A percentile compares a stretch with the other conserved stretches of the same genome.
These are phyloP conservation scores for Salix exigua DNA, from an alignment of 345 rosid genomes.

Conservation along the genomic window DNA sequence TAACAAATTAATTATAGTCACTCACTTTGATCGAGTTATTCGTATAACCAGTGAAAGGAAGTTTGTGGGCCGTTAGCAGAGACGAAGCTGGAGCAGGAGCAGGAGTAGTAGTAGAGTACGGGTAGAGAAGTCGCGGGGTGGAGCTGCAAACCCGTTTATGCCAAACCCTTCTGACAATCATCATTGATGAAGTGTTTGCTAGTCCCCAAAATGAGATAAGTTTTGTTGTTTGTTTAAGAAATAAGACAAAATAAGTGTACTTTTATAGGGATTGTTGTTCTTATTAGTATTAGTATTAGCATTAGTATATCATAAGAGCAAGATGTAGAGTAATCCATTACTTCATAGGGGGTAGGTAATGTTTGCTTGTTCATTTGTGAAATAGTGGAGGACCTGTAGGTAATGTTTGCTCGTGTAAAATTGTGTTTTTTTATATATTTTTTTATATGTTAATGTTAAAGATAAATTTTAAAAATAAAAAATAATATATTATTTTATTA, in stretches of 20 bases:
- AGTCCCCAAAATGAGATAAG: not conserved
- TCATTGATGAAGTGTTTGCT: not conserved
- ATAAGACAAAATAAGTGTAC: not conserved
- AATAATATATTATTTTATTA: too few relatives aligned
- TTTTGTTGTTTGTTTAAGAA: not conserved
- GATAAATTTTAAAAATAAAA: too few relatives aligned
- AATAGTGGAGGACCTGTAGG: too few relatives aligned
- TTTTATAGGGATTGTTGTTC: too few relatives aligned
- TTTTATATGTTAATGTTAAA: too few relatives aligned
- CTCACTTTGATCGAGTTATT: slow-evolving; percentile 29
- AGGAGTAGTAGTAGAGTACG: not conserved
- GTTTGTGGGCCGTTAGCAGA: not conserved
- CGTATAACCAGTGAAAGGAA: not conserved
- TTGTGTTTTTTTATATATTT: too few relatives aligned
- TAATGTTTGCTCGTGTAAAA: too few relatives aligned
- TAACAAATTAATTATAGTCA: not conserved
- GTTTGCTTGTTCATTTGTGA: too few relatives aligned
- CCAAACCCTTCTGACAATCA: slow-evolving; percentile 31
- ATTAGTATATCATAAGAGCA: too few relatives aligned
- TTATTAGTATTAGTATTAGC: too few relatives aligned
- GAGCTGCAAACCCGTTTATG: slow-evolving; percentile 24
- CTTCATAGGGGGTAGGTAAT: too few relatives aligned
- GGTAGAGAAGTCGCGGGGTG: slow-evolving; percentile 16
- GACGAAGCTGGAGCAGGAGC: slow-evolving; percentile 1
- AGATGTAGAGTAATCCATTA: too few relatives aligned